A percentile compares a stretch with the other conserved stretches of the same genome.
phyloP scores from a whole-genome alignment of 176 grass and related monocot species.

The Tuctoria greenei region DNA sequence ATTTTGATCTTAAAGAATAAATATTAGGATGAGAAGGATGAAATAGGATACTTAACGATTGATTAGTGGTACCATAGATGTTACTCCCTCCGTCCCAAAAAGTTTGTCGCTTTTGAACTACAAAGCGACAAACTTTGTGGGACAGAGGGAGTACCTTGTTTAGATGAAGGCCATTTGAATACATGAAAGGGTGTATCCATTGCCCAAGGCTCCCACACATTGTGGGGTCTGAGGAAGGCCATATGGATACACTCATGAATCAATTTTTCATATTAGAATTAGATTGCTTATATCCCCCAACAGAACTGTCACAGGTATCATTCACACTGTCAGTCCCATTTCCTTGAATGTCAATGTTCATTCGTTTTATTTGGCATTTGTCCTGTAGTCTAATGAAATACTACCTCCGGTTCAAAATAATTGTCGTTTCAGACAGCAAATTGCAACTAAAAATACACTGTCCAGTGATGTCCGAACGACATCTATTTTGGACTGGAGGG shows the following conservation, averaged over 20 bases:
- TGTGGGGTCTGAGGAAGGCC: no score
- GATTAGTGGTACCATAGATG: not conserved
- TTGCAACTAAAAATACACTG: no score
- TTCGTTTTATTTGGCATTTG: not conserved
- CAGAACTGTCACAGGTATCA: not conserved
- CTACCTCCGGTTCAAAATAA: no score
- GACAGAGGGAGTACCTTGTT: no score
- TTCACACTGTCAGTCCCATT: not conserved
- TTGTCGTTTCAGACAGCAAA: no score
- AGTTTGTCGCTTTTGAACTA: no score
- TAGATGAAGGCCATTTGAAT: not conserved
- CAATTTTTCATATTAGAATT: not conserved
- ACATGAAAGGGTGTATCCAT: not conserved
- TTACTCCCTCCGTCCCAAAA: no score
- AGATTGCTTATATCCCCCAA: conserved; percentile 2
- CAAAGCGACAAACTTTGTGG: no score
- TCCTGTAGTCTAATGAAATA: not conserved
- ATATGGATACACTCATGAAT: no score
- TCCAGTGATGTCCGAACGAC: no score
- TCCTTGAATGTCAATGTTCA: not conserved
- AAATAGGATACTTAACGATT: conserved; percentile 9
- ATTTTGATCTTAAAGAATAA: conserved; percentile 31
- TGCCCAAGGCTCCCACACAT: no score
- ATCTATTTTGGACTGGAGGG: no score
- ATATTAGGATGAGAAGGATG: conserved; percentile 27